These are phyloP conservation scores for Lepidium africanum DNA, from an alignment of 345 rosid genomes.

Conservation along the genomic window DNA sequence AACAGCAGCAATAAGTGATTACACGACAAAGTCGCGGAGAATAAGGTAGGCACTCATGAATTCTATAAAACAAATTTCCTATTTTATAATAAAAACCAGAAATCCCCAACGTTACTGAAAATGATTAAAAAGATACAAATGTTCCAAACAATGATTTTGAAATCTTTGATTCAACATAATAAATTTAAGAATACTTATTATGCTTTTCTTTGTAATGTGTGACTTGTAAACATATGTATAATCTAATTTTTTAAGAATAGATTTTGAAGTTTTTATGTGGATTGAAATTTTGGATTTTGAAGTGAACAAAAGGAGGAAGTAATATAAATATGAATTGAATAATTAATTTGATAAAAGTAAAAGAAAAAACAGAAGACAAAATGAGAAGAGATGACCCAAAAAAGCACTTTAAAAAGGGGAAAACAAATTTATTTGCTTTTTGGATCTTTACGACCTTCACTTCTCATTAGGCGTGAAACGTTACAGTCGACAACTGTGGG, in stretches of 20 bases:
- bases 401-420: slow-evolving; percentile 38
- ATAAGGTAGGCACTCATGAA: slow-evolving; percentile 48
- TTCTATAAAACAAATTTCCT: not conserved
- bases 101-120: not conserved
- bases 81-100: not conserved
- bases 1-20: slow-evolving; percentile 28
- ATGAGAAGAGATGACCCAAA: slow-evolving; percentile 53
- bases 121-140: not conserved
- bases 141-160: slow-evolving; percentile 14
- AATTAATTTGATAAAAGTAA: slow-evolving; percentile 25
- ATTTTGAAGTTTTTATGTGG: not conserved
- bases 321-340: slow-evolving; percentile 51
- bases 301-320: no score
- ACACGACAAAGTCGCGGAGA: slow-evolving; percentile 60
- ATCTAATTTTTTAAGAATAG: slow-evolving; percentile 38
- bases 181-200: not conserved
- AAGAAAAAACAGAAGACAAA: slow-evolving; percentile 29
- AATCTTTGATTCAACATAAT: not conserved
- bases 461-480: slow-evolving; percentile 66
- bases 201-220: no score
- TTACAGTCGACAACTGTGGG: slow-evolving; percentile 32
- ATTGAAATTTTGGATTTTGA: slow-evolving; percentile 24
- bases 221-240: slow-evolving; percentile 27
- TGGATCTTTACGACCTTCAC: slow-evolving; percentile 47
- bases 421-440: slow-evolving; percentile 46